Conservation (phyloP, 2,329 filamentous ascomycete species). For the Xylaria arbuscula region DNA sequence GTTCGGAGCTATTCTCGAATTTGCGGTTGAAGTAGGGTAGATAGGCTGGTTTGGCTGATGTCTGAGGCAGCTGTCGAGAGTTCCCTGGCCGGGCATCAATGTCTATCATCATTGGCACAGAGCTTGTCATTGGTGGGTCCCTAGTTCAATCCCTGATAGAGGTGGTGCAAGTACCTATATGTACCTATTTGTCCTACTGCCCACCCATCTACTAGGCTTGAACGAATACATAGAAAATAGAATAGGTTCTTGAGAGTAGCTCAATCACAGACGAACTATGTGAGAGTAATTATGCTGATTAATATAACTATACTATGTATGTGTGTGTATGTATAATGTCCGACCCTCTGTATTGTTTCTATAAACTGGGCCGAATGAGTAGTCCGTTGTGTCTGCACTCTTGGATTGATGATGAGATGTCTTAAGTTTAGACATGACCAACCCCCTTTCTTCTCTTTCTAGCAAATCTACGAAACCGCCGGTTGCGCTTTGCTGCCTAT, state of each 20-base stretch:
- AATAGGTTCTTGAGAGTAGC: not conserved
- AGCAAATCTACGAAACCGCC: not conserved
- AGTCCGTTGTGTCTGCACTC: not conserved
- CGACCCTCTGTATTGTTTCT: conserved; percentile 9
- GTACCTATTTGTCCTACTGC: not conserved
- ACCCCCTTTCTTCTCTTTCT: not conserved
- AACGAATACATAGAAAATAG: not conserved
- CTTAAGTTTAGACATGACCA: not conserved
- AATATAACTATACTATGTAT: not conserved
- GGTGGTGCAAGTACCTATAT: not conserved
- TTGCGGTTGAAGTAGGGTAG: not conserved
- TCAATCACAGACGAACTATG: not conserved
- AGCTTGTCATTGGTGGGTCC: conserved; percentile 14
- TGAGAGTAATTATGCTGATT: conserved; percentile 3
- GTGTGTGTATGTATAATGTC: not conserved
- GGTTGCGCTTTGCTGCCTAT: conserved; percentile 4
- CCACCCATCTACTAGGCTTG: not conserved
- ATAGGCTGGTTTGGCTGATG: not conserved
- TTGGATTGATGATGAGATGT: not conserved
- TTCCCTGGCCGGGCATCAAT: not conserved
- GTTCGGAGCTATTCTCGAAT: conserved; percentile 4
- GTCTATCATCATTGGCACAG: conserved; percentile 8
- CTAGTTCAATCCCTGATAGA: not conserved
- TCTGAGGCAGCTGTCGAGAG: not conserved
- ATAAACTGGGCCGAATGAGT: not conserved